A percentile compares a stretch with the other conserved stretches of the same genome.
Evolutionary conservation across 202 grass and related monocot species (phyloP).

Genomic region (Sporobolus alterniflorus): DNA sequence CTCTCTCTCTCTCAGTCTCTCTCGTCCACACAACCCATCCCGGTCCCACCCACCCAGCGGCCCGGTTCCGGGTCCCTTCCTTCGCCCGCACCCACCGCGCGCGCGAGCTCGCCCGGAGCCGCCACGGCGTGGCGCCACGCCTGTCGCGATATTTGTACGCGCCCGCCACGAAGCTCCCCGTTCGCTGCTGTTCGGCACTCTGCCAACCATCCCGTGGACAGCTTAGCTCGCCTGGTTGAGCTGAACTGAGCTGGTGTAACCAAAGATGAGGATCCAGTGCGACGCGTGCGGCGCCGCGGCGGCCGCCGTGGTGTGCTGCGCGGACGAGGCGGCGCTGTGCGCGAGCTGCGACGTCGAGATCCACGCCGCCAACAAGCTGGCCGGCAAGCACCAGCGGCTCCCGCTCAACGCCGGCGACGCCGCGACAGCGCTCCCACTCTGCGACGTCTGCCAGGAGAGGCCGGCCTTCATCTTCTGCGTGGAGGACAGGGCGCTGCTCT

Average conservation of each 20-base stretch:
- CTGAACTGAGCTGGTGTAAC: not conserved
- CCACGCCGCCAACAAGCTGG: conserved; percentile 94
- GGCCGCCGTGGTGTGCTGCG: conserved; percentile 89
- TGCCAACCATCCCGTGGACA: not conserved
- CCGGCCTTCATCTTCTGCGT: conserved; percentile 88
- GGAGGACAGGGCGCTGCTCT: conserved; percentile 89
- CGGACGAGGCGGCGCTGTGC: conserved; percentile 96
- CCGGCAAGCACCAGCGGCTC: conserved; percentile 92
- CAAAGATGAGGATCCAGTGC: conserved; percentile 88
- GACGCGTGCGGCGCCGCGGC: conserved; percentile 83
- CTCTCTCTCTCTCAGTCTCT: no score
- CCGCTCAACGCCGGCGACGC: conserved; percentile 34
- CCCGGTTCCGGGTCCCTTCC: not conserved
- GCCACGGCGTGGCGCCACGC: not conserved
- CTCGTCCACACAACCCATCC: conserved; percentile 32
- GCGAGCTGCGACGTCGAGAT: conserved; percentile 79
- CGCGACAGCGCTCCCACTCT: conserved; percentile 51
- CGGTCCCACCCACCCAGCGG: no score
- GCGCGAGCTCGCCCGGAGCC: not conserved
- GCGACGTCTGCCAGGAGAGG: conserved; percentile 97
- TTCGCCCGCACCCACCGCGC: not conserved
- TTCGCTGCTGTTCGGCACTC: not conserved
- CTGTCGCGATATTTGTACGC: conserved; percentile 28
- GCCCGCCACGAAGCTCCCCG: not conserved
- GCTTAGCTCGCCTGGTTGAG: not conserved